Evolutionary conservation across 306 rosid genomes (phyloP).

Genomic region (Casuarina glauca): DNA sequence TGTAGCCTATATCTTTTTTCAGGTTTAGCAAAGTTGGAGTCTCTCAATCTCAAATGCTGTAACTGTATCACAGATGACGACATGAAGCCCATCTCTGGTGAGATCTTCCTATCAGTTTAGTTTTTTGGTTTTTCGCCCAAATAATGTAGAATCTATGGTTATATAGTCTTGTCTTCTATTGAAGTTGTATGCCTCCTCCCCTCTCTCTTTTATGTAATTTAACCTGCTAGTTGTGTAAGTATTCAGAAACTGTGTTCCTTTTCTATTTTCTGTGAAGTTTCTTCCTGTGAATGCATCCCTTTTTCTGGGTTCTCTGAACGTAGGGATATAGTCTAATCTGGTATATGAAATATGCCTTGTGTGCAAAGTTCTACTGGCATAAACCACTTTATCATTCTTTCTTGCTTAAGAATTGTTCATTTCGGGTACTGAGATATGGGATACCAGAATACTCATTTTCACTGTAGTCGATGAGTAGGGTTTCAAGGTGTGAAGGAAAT

Average conservation of each 20-base stretch:
- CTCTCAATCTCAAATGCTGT: constrained; percentile 96
- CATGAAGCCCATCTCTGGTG: constrained; percentile 81
- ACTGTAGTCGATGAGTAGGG: not conserved
- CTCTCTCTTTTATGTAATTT: not conserved
- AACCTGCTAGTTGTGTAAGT: not conserved
- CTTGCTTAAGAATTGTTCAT: not conserved
- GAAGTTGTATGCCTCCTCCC: not conserved
- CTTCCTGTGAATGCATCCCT: not conserved
- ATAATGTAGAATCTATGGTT: not conserved
- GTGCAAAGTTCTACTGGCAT: not conserved
- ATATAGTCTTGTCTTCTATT: constrained; percentile 3
- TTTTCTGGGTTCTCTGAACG: not conserved
- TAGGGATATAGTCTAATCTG: not conserved
- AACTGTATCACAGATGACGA: constrained; percentile 82
- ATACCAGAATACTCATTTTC: too few species aligned
- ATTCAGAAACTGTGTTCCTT: not conserved
- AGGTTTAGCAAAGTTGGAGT: constrained; percentile 82
- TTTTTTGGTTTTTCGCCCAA: constrained; percentile 5
- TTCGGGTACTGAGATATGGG: not conserved
- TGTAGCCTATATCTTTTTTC: constrained; percentile 21
- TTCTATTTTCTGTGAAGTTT: not conserved
- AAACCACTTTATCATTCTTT: not conserved
- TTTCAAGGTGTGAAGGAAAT: not conserved
- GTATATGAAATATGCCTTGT: not conserved
- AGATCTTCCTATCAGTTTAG: constrained; percentile 11